phyloP scores from a whole-genome alignment of 2,329 filamentous ascomycete species.

The Nannizziopsis barbatae region DNA sequence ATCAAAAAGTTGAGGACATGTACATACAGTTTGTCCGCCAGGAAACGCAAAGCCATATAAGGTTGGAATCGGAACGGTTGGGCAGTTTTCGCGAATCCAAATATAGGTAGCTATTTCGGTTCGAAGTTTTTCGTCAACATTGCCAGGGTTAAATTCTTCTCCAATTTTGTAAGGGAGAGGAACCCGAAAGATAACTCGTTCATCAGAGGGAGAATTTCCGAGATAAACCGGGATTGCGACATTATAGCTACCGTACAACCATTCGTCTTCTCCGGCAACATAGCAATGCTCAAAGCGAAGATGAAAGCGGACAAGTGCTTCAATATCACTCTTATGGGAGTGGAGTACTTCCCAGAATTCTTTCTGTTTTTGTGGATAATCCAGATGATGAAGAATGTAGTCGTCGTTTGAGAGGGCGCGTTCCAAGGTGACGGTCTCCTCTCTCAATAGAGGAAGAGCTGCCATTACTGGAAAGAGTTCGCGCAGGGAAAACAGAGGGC shows the following conservation, averaged over 20 bases:
- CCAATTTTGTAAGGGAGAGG: constrained; percentile 15
- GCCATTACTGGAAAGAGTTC: not conserved
- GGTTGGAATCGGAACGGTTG: constrained; percentile 15
- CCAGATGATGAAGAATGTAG: constrained; percentile 17
- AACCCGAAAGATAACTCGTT: constrained; percentile 9
- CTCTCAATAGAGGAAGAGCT: not conserved
- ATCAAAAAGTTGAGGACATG: not conserved
- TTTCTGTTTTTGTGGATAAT: constrained; percentile 15
- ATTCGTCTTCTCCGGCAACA: constrained; percentile 11
- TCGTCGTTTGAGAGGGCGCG: constrained; percentile 14
- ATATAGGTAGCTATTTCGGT: constrained; percentile 17
- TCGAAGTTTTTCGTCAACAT: constrained; percentile 18
- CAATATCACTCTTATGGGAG: constrained; percentile 10
- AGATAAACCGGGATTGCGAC: constrained; percentile 13
- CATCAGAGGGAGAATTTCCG: not conserved
- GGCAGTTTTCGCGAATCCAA: constrained; percentile 17
- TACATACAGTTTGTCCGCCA: constrained; percentile 13
- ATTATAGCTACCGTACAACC: constrained; percentile 13
- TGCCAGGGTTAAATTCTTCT: constrained; percentile 15
- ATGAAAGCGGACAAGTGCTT: constrained; percentile 15
- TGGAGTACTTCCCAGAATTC: constrained; percentile 13
- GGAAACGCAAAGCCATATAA: constrained; percentile 19
- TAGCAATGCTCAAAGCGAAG: constrained; percentile 12
- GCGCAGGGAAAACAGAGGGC: no score
- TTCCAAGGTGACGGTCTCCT: constrained; percentile 7